Evolutionary conservation across 768 basidiomycete species (phyloP).

Genomic region (Suillus alpinus): DNA sequence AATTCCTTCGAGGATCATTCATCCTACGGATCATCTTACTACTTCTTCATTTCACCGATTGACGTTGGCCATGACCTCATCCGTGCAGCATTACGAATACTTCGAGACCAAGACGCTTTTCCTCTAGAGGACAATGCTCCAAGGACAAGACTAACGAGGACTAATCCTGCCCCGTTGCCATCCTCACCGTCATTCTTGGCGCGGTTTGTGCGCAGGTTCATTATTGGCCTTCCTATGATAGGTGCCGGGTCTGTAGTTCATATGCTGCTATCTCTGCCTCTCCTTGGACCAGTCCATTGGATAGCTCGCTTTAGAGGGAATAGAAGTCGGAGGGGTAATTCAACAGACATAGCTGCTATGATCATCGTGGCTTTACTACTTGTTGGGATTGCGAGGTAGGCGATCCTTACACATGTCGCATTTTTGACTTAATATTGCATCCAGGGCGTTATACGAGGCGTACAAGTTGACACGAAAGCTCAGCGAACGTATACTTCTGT

Average conservation of each 20-base stretch:
- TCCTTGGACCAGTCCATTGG: constrained; percentile 69
- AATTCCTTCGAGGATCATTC: constrained; percentile 55
- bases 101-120: constrained; percentile 53
- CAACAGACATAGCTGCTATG: constrained; percentile 63
- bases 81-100: constrained; percentile 57
- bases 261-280: constrained; percentile 61
- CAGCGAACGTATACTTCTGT: constrained; percentile 58
- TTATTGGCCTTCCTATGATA: constrained; percentile 74
- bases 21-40: constrained; percentile 32
- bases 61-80: constrained; percentile 61
- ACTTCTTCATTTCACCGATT: constrained; percentile 49
- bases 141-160: not conserved
- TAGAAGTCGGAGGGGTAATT: constrained; percentile 48
- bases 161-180: constrained; percentile 16
- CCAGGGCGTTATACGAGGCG: constrained; percentile 68
- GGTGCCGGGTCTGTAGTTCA: constrained; percentile 76
- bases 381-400: constrained; percentile 62
- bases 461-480: constrained; percentile 60
- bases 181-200: constrained; percentile 47
- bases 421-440: constrained; percentile 12
- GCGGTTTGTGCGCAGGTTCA: constrained; percentile 64
- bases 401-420: constrained; percentile 1
- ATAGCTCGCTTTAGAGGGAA: constrained; percentile 63
- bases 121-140: constrained; percentile 24
- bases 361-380: constrained; percentile 60